Evolutionary conservation across 345 rosid species (phyloP).

Genomic region (Dimocarpus longan): DNA sequence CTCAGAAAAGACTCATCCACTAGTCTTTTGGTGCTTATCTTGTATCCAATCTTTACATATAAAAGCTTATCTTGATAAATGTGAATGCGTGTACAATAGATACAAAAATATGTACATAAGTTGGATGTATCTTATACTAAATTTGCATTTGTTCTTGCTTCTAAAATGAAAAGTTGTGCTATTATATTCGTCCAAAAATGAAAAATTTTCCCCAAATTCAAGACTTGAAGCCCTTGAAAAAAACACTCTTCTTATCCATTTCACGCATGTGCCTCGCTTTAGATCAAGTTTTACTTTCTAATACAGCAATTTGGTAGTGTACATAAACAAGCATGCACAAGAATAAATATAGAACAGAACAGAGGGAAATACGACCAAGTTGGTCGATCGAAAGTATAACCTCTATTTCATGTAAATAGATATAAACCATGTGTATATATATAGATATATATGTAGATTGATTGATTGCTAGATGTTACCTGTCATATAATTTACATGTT

Average conservation of each 20-base stretch:
- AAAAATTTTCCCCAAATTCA: neutral
- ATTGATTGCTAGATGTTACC: too few relatives aligned
- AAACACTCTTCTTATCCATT: constrained; percentile 28
- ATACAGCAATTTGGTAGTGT: neutral
- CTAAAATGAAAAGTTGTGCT: neutral
- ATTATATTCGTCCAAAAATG: neutral
- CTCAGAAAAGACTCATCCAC: too few relatives aligned
- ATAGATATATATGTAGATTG: too few relatives aligned
- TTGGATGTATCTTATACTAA: neutral
- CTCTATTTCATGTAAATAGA: too few relatives aligned
- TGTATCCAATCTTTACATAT: too few relatives aligned
- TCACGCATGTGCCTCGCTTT: neutral
- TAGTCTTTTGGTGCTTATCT: too few relatives aligned
- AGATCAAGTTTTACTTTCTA: constrained; percentile 1
- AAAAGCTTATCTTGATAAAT: too few relatives aligned
- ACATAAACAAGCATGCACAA: neutral
- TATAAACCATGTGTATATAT: too few relatives aligned
- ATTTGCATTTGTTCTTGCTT: neutral
- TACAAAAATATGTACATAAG: neutral
- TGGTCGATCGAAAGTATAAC: neutral
- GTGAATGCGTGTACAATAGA: neutral
- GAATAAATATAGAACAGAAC: neutral
- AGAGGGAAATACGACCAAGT: neutral
- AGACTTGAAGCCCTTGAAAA: constrained; percentile 19
- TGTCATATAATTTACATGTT: neutral